Base-by-base conservation (phyloP, 2,329 filamentous ascomycete genomes). In the Fusarium poae region DNA sequence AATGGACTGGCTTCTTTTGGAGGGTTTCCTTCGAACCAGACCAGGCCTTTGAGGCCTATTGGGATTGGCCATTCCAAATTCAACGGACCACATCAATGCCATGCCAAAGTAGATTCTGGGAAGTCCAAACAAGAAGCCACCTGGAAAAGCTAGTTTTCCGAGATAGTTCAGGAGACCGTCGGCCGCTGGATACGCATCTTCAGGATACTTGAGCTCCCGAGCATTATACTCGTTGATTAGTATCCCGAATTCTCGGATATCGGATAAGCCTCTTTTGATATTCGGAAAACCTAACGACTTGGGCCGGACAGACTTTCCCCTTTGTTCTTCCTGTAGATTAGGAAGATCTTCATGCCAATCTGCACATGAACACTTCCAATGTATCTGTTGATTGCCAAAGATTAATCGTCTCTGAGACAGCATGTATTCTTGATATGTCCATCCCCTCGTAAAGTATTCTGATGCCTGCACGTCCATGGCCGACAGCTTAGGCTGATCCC, bases 311-410 rank as follows among this genome's bases (percentile, higher is more conserved):
- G 30, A 50, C 23, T 20, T 50, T n/a, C 46, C 46, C 8, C 7
- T 27, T 7, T 37, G n/a, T 16, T 52, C 39, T 12, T 53, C 50
- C 2, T 23, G n/a, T 5, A 42, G 12, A 20, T 5, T 6, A 18
- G 43, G 53, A 15, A 49, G 44, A 8, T 56, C 53, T 18, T 56
- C 53, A 2, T 56, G 53, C 25, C 27, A 49, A 6, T 13, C 20
- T 2, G 43, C 43, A 27, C 53, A 56, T 3, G 53, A 20, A 20
- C 53, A 56, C 10, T 56, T 48, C 43, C 53, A 56, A 27, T 56
- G 53, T 6, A 56, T 18, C 5, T 56, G 53, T 4, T 42, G 34
- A 10, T 56, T 30, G 10, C 53, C 53, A 5, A 56, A 56, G 5
- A 56, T 56, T 7, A 56, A 18, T 9, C 44, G 18, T 6, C 53